A percentile compares a stretch with the other conserved stretches of the same genome.
phyloP scores from a whole-genome alignment of 208 protist genomes.

The Phytomonas sp. region DNA sequence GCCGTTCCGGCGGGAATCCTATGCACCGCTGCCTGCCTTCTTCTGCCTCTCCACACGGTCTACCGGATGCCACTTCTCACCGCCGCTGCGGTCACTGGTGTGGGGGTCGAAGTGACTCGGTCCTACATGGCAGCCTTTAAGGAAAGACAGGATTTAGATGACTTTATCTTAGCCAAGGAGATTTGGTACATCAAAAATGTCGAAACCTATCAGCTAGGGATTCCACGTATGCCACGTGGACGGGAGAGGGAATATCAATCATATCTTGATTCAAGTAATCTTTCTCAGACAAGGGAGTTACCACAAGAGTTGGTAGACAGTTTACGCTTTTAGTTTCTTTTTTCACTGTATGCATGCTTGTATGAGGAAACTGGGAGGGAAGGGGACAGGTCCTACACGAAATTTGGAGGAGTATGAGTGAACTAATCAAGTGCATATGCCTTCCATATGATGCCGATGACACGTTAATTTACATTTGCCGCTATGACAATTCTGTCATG shows the following conservation, averaged over 20 bases:
- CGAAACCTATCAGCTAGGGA: slow-evolving; percentile 75
- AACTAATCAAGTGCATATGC: neutral
- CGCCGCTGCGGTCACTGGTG: slow-evolving; percentile 49
- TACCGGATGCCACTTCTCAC: slow-evolving; percentile 76
- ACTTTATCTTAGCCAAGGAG: slow-evolving; percentile 82
- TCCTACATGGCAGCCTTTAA: slow-evolving; percentile 69
- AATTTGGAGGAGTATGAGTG: neutral
- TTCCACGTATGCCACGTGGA: slow-evolving; percentile 71
- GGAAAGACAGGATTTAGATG: slow-evolving; percentile 80
- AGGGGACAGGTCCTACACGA: neutral
- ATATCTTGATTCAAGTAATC: slow-evolving; percentile 36
- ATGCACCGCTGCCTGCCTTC: slow-evolving; percentile 48
- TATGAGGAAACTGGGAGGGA: neutral
- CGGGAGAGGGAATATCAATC: slow-evolving; percentile 61
- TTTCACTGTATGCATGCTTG: neutral
- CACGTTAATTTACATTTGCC: neutral
- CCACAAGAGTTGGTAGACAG: slow-evolving; percentile 42
- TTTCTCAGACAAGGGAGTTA: slow-evolving; percentile 22
- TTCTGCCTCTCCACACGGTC: slow-evolving; percentile 67
- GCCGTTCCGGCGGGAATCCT: slow-evolving; percentile 65
- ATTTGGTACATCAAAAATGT: slow-evolving; percentile 91
- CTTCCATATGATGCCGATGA: neutral
- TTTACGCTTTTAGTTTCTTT: slow-evolving; percentile 23
- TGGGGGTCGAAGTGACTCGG: slow-evolving; percentile 60
- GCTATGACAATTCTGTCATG: neutral